These are phyloP conservation scores for Amborella trichopoda DNA, from an alignment of 164 flowering plant species.

Conservation along the genomic window DNA sequence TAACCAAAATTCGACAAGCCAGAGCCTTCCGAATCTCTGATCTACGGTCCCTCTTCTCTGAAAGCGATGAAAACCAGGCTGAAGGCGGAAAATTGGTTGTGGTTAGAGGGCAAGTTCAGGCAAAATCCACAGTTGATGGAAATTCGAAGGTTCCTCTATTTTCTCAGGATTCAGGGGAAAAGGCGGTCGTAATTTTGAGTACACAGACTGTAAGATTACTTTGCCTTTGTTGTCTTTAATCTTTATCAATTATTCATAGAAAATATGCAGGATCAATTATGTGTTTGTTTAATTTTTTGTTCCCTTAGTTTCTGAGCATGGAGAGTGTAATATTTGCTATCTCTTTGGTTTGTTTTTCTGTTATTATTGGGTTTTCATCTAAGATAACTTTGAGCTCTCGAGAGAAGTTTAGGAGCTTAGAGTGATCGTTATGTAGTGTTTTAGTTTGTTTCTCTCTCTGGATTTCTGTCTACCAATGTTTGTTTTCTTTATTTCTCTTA, in stretches of 20 bases:
- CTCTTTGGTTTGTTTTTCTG: no score
- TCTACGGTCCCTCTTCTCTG: conserved; percentile 39
- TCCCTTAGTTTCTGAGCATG: no score
- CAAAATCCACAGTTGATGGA: conserved; percentile 38
- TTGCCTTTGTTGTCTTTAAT: background rate
- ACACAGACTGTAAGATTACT: conserved; percentile 36
- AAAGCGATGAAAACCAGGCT: conserved; percentile 8
- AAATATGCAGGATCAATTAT: background rate
- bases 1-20: conserved; percentile 32
- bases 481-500: no score
- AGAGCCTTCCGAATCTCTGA: conserved; percentile 41
- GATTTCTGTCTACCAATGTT: no score
- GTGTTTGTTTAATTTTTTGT: background rate
- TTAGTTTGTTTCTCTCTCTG: no score
- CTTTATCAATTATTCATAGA: background rate
- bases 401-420: no score
- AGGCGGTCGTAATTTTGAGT: conserved; percentile 48
- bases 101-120: conserved; percentile 56
- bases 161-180: conserved; percentile 50
- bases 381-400: no score
- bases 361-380: no score
- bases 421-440: no score
- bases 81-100: conserved; percentile 28
- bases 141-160: conserved; percentile 34
- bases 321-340: no score